Conservation (phyloP, 164 flowering plant genomes). For the Annona cherimola region DNA sequence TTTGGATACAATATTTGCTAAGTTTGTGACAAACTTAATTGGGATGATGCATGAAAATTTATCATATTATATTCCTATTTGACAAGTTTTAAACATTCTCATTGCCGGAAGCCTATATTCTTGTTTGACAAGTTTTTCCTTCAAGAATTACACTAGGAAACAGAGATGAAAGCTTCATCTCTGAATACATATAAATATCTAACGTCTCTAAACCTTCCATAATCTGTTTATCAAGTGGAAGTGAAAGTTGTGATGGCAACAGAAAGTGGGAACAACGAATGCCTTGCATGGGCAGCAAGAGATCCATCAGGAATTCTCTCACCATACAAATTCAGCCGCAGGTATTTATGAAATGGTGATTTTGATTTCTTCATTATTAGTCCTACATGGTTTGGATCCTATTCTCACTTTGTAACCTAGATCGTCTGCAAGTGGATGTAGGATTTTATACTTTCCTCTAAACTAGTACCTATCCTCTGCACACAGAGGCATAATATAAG, state of each 20-base stretch:
- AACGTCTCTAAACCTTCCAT: no score
- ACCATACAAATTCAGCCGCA: conserved; percentile 61
- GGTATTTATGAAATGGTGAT: conserved; percentile 24
- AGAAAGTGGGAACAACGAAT: conserved; percentile 25
- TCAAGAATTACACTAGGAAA: no score
- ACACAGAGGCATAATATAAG: neutral
- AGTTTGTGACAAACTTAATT: no score
- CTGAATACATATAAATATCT: no score
- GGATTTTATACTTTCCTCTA: neutral
- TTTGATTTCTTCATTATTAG: neutral
- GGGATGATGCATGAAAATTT: no score
- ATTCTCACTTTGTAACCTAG: neutral
- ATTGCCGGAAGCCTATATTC: no score
- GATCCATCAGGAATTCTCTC: conserved; percentile 70
- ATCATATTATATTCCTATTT: no score
- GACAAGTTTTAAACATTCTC: no score
- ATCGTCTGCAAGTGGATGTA: neutral
- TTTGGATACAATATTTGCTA: no score
- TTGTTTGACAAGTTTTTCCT: no score
- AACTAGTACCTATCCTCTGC: neutral
- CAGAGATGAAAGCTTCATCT: no score
- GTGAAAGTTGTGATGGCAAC: conserved; percentile 27
- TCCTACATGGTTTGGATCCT: neutral
- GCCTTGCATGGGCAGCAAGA: conserved; percentile 76
- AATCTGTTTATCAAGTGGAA: neutral